Base-by-base conservation (phyloP, 73 alveolate species). In the Uronychia binucleata region DNA sequence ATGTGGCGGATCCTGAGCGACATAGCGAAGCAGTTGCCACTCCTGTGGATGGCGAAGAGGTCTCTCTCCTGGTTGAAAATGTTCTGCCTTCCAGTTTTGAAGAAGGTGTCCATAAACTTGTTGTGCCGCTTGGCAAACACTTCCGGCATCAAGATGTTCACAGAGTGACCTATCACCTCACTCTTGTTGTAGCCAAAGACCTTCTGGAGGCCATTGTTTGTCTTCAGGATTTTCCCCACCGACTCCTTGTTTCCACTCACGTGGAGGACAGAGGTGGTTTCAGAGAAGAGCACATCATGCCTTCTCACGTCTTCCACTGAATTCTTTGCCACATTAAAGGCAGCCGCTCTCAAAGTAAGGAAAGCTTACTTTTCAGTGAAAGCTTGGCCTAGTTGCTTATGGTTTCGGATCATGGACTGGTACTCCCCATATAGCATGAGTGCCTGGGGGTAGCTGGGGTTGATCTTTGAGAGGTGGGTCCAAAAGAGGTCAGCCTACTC, bases 391-490 rank as follows among this genome's bases (percentile, higher is more conserved):
- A 78, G 74, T 59, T 86, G 57, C 33, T 31, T 75, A 33, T 86
- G 46, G 59, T 86, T 86, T 28, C 84, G 35, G 5, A 86, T 86
- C 31, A 79, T 31, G 32, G 84, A 57, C 67, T 79, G 58, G 59
- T 86, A 86, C 59, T 86, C 88, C 1, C 92, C 92, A 86, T 86
- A 86, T 26, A 79, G 30, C 5, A 28, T 57, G 14, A 86, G 84
- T 0, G 92, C 92, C 5, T 79, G 31, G 1, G 88, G 88, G 33
- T 59, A 86, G 28, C 74, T 81, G 27, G 83, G 80, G 35, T 86
- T 79, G 25, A 86, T 86, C 77, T 79, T 57, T n/a, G 79, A 31
- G 31, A 86, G 33, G 8, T 30, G 1, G 1, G 30, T 28, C 92
- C 92, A 86, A 26, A 59, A 29, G 26, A 31, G 31, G 46, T 86